Evolutionary conservation across 1,284 basidiomycete species (phyloP).

Genomic region (Trichosporon ovoides): DNA sequence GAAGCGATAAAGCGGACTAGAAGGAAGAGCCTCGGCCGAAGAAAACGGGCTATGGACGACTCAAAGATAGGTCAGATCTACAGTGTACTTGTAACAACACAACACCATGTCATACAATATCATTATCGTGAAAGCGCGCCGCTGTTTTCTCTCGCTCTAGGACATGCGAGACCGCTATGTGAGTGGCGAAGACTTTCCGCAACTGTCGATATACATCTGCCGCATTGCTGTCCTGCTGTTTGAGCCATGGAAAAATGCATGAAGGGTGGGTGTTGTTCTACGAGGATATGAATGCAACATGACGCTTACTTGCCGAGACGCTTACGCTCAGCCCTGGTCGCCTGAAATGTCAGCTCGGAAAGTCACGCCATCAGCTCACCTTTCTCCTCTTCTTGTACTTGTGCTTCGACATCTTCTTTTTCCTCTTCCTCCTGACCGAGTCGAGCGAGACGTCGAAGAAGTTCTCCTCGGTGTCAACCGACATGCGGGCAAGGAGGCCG

Average conservation of each 20-base stretch:
- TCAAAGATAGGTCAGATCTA: no score
- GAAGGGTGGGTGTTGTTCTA: conserved; percentile 3
- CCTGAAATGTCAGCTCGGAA: conserved; percentile 14
- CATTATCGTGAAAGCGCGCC: no score
- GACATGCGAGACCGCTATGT: no score
- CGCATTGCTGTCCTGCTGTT: no score
- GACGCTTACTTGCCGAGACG: conserved; percentile 27
- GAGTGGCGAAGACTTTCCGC: no score
- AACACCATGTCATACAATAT: no score
- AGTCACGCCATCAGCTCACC: conserved; percentile 56
- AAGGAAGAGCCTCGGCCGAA: no score
- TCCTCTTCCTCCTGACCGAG: conserved; percentile 41
- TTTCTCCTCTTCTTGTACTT: conserved; percentile 64
- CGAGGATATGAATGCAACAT: neutral
- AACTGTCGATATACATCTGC: no score
- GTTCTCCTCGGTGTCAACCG: conserved; percentile 3
- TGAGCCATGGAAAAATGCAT: conserved; percentile 4
- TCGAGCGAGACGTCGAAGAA: conserved; percentile 27
- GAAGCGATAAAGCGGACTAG: neutral
- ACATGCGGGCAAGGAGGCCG: conserved; percentile 18
- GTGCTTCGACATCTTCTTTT: conserved; percentile 45
- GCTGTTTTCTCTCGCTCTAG: no score
- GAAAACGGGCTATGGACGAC: no score
- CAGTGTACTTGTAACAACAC: no score
- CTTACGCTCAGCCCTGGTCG: conserved; percentile 24